A percentile compares a stretch with the other conserved stretches of the same genome.
These are phyloP conservation scores for Rhizodiscina lignyota DNA, from an alignment of 495 filamentous ascomycete genomes.

Conservation along the genomic window DNA sequence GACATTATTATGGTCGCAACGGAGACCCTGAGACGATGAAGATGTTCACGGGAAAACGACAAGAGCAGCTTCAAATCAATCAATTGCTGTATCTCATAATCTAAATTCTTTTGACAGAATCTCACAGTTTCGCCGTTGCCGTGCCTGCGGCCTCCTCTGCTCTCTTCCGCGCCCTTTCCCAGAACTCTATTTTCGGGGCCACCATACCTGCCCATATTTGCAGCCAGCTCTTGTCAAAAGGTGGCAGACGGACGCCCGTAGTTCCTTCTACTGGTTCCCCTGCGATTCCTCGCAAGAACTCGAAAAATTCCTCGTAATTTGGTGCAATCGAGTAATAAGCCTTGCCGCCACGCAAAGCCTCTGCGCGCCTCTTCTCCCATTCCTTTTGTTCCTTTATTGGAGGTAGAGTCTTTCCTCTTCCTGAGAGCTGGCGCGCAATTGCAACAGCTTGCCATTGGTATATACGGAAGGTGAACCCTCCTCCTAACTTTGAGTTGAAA, in stretches of 20 bases:
- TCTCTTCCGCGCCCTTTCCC: not conserved
- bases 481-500: constrained; percentile 26
- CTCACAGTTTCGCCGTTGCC: too few relatives aligned
- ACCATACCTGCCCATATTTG: not conserved
- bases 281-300: constrained; percentile 2
- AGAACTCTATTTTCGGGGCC: not conserved
- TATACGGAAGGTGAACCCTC: constrained; percentile 39
- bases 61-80: too few relatives aligned
- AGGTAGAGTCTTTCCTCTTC: constrained; percentile 16
- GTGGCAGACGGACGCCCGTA: not conserved
- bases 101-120: too few relatives aligned
- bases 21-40: too few relatives aligned
- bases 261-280: constrained; percentile 4
- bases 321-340: constrained; percentile 2
- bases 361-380: constrained; percentile 24
- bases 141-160: not conserved
- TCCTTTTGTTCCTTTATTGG: constrained; percentile 21
- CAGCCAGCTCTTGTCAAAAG: not conserved
- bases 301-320: constrained; percentile 5
- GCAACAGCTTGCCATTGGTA: constrained; percentile 47
- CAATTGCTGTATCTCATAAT: too few relatives aligned
- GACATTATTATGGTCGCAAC: too few relatives aligned
- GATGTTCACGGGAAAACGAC: too few relatives aligned
- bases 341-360: constrained; percentile 13
- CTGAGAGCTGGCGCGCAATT: constrained; percentile 36